Conservation (phyloP, 1,284 basidiomycete species). For the Cutaneotrichosporon arboriforme region DNA sequence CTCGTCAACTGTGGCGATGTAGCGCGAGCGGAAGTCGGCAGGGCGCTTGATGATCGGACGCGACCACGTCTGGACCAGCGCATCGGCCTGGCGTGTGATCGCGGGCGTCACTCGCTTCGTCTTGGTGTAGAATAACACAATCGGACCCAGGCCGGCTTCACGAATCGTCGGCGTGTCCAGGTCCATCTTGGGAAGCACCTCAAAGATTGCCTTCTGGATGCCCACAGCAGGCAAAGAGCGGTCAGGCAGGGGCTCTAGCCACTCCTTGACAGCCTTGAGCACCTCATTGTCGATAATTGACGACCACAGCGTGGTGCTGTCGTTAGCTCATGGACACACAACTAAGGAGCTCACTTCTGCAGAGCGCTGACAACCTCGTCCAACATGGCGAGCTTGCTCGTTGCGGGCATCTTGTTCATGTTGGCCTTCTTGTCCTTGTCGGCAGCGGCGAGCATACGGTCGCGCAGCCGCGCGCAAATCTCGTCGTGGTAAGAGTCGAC, state of each 20-base stretch:
- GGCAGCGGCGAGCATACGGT: slow-evolving; percentile 81
- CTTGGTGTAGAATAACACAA: slow-evolving; percentile 93
- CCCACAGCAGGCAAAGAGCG: slow-evolving; percentile 88
- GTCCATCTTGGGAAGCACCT: slow-evolving; percentile 76
- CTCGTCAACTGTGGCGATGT: slow-evolving; percentile 26
- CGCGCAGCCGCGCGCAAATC: slow-evolving; percentile 75
- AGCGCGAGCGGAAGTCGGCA: slow-evolving; percentile 61
- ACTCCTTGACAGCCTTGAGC: slow-evolving; percentile 79
- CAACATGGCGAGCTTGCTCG: slow-evolving; percentile 76
- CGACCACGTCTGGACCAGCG: slow-evolving; percentile 81
- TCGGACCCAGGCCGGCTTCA: slow-evolving; percentile 82
- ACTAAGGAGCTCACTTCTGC: slow-evolving; percentile 66
- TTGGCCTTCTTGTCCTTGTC: slow-evolving; percentile 80
- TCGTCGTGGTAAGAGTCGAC: slow-evolving; percentile 87
- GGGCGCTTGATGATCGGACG: slow-evolving; percentile 91
- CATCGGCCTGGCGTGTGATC: slow-evolving; percentile 73
- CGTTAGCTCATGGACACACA: slow-evolving; percentile 7
- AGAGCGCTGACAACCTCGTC: slow-evolving; percentile 86
- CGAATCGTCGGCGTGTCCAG: slow-evolving; percentile 89
- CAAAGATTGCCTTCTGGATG: slow-evolving; percentile 89
- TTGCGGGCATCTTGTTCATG: slow-evolving; percentile 73
- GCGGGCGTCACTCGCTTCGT: slow-evolving; percentile 73
- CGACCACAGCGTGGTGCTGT: slow-evolving; percentile 74
- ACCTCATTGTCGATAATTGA: slow-evolving; percentile 94
- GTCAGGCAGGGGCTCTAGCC: slow-evolving; percentile 93